Percentiles rank a stretch among this genome's conserved stretches.
Evolutionary conservation across 176 grass and related monocot species (phyloP).

Genomic region (Areca catechu): DNA sequence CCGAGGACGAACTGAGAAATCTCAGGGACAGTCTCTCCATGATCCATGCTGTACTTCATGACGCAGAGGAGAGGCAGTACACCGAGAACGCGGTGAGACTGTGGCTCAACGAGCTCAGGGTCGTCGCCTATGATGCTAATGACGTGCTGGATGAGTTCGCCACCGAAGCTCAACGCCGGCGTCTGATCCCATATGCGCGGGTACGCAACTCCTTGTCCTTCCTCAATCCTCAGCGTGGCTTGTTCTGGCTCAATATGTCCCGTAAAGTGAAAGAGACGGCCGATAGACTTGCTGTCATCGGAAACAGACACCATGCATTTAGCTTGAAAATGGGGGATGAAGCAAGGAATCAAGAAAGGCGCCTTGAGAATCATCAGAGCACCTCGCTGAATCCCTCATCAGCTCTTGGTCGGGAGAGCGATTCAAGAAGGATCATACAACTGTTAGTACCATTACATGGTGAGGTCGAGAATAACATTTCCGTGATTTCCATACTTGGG

Average conservation of each 20-base stretch:
- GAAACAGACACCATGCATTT: not conserved
- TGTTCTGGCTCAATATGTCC: not conserved
- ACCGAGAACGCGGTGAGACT: not conserved
- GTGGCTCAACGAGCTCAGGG: slow-evolving; percentile 10
- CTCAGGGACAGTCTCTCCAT: not conserved
- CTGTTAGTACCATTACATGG: slow-evolving; percentile 3
- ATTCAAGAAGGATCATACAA: slow-evolving; percentile 3
- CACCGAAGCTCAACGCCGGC: slow-evolving; percentile 4
- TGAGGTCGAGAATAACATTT: not conserved
- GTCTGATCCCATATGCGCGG: not conserved
- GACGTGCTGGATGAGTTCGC: slow-evolving; percentile 26
- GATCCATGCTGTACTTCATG: slow-evolving; percentile 12
- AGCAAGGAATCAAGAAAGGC: no score
- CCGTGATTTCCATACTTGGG: slow-evolving; percentile 24
- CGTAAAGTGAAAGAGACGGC: slow-evolving; percentile 8
- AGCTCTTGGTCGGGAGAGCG: slow-evolving; percentile 4
- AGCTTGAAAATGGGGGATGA: not conserved
- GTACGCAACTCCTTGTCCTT: not conserved
- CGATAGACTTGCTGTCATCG: not conserved
- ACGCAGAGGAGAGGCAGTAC: slow-evolving; percentile 1
- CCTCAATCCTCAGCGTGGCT: not conserved
- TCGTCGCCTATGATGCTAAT: slow-evolving; percentile 10
- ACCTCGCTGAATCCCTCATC: slow-evolving; percentile 9
- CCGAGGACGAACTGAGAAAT: not conserved
- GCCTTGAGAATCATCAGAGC: not conserved